These are phyloP conservation scores for Phytophthora uliginosa DNA, from an alignment of 352 stramenopile genomes.

Conservation along the genomic window DNA sequence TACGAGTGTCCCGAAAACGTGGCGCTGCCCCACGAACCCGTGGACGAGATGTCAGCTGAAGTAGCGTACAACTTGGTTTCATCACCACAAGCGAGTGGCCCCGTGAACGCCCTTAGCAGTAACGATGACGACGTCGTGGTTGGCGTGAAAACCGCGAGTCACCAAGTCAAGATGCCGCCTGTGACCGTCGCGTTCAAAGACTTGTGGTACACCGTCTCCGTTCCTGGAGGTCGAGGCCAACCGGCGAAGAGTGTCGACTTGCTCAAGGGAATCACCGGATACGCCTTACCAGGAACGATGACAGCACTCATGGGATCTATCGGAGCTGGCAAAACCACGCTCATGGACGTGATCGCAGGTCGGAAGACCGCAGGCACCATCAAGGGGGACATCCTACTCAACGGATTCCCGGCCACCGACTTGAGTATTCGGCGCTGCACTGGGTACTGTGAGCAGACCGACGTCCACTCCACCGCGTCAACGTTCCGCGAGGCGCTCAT, in stretches of 20 bases:
- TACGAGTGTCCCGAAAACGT: conserved; percentile 4
- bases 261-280: conserved; percentile 4
- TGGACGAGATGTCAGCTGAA: background rate
- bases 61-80: conserved; percentile 6
- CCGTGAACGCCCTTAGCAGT: background rate
- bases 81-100: background rate
- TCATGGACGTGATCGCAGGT: conserved; percentile 6
- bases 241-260: background rate
- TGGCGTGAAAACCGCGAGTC: background rate
- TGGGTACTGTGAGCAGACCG: conserved; percentile 5
- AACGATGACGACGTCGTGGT: background rate
- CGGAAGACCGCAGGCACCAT: background rate
- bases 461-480: background rate
- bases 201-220: conserved; percentile 6
- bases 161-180: background rate
- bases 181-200: conserved; percentile 5
- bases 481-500: conserved; percentile 7
- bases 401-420: conserved; percentile 8
- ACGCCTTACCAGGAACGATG: conserved; percentile 1
- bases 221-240: background rate
- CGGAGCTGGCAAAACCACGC: conserved; percentile 9
- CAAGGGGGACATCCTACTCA: conserved; percentile 3
- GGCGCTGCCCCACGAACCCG: background rate
- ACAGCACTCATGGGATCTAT: conserved; percentile 5
- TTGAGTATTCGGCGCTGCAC: conserved; percentile 5